Evolutionary conservation across 805 yeast genomes (phyloP).

Genomic region (Yarrowia sp.): DNA sequence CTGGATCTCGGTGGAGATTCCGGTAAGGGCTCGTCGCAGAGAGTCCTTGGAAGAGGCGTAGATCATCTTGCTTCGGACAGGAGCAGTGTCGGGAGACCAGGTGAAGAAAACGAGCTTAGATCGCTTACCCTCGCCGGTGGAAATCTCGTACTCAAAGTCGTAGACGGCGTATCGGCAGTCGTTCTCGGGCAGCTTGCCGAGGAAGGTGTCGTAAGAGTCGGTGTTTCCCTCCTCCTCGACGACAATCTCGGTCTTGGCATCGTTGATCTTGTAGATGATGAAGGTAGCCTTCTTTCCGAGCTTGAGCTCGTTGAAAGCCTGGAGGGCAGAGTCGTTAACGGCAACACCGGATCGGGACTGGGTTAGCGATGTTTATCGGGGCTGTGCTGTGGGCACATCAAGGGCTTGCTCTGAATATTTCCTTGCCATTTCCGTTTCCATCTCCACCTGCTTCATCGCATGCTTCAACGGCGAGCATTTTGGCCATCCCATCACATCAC

Average conservation of each 20-base stretch:
- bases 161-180: constrained; percentile 96
- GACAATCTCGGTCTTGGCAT: constrained; percentile 82
- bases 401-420: not conserved
- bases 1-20: constrained; percentile 90
- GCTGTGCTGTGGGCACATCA: not conserved
- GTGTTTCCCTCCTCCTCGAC: constrained; percentile 81
- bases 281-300: constrained; percentile 76
- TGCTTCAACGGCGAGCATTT: not conserved
- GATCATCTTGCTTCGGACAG: constrained; percentile 90
- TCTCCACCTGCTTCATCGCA: constrained; percentile 6
- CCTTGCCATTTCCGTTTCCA: no score
- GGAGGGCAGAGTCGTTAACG: constrained; percentile 84
- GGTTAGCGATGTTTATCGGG: not conserved
- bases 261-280: constrained; percentile 77
- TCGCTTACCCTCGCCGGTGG: constrained; percentile 91
- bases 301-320: constrained; percentile 93
- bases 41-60: constrained; percentile 99
- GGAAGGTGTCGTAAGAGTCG: constrained; percentile 74
- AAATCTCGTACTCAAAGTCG: constrained; percentile 92
- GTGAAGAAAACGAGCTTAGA: constrained; percentile 68
- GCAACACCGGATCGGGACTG: constrained; percentile 53
- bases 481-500: not conserved
- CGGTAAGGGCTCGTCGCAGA: constrained; percentile 93
- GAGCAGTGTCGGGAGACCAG: constrained; percentile 98
- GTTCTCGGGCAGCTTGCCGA: constrained; percentile 87